Percentiles rank a stretch among this genome's conserved stretches.
These are phyloP conservation scores for Cytospora schulzeri DNA, from an alignment of 2,329 filamentous ascomycete species.

Conservation along the genomic window DNA sequence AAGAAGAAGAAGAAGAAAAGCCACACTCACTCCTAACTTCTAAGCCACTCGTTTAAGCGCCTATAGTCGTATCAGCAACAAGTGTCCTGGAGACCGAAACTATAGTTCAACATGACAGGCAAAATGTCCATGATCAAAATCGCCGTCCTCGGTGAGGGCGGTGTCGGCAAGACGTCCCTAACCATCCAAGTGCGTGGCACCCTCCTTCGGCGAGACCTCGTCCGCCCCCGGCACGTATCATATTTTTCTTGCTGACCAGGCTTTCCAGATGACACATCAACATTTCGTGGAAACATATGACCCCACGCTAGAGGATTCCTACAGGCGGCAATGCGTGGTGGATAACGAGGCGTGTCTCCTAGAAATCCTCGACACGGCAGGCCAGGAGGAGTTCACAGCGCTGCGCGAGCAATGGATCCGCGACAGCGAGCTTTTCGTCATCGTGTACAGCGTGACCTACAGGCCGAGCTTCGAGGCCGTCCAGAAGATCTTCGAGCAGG, in stretches of 20 bases:
- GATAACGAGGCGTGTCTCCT: conserved; percentile 23
- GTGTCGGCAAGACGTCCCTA: conserved; percentile 27
- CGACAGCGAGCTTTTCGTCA: conserved; percentile 28
- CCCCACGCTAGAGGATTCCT: conserved; percentile 27
- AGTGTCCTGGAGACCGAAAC: conserved; percentile 9
- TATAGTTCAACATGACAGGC: conserved; percentile 21
- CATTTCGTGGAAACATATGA: conserved; percentile 27
- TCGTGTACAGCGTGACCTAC: conserved; percentile 26
- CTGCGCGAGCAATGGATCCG: conserved; percentile 28
- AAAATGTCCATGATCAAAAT: conserved; percentile 23
- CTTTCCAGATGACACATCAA: conserved; percentile 24
- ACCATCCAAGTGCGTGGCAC: conserved; percentile 23
- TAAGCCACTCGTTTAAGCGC: conserved; percentile 7
- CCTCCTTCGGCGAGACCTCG: neutral
- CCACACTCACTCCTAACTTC: conserved; percentile 5
- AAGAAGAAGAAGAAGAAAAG: conserved; percentile 1
- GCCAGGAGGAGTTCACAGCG: conserved; percentile 27
- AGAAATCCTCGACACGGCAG: conserved; percentile 28
- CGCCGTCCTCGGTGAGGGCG: conserved; percentile 27
- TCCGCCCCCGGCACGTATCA: neutral
- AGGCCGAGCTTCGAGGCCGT: conserved; percentile 26
- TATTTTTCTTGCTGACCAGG: conserved; percentile 8
- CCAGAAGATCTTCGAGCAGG: conserved; percentile 26
- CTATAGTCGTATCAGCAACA: conserved; percentile 7
- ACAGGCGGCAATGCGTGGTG: conserved; percentile 26